Base-by-base conservation (phyloP, 83 land plant species). In the Thuja plicata region DNA sequence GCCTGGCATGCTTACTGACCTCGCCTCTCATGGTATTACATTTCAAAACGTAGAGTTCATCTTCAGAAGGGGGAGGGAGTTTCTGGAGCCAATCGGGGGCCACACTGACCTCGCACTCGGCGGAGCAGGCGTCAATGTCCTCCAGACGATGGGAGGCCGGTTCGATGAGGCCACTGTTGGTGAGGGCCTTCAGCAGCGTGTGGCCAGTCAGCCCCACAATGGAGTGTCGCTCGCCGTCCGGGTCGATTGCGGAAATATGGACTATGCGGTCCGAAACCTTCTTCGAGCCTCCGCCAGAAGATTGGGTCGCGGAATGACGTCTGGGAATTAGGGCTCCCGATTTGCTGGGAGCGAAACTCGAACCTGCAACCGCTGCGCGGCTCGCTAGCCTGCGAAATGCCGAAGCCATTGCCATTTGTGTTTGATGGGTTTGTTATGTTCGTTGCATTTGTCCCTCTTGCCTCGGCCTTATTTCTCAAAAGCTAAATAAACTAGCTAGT, bases 71-170 rank as follows among this genome's bases (percentile, higher is more conserved):
- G 11, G 93, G 93, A 17, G 93, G 93, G 1, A 92, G 89, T 88
- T 92, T 92, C 3, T 82, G 87, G 45, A 92, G 89, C 93, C 93
- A 92, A 84, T 92, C 93, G 38, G 74, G 40, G 6, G 92, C 92
- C 1, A 92, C 84, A 78, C 90, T 92, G 77, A 91, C 92, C 89
- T 90, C 89, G 80, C 93, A 92, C 73, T 90, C 93, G 15, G 87
- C 93, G 45, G 88, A 62, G 73, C 93, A 92, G n/a, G 92, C 92
- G 34, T 15, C 35, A 86, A 92, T 78, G 86, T 92, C 92, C 55
- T 92, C 93, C 16, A 91, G 87, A 3, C 90, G 81, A 86, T 92
- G 93, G 1, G 90, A 91, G 73, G 84, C 92, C 34, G 89, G 92
- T 3, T 90, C 92, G n/a, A 90, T 89, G 50, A 90, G 79, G 34